These are phyloP conservation scores for Incumbomyces delicatus DNA, from an alignment of 2,329 filamentous ascomycete genomes.

Conservation along the genomic window DNA sequence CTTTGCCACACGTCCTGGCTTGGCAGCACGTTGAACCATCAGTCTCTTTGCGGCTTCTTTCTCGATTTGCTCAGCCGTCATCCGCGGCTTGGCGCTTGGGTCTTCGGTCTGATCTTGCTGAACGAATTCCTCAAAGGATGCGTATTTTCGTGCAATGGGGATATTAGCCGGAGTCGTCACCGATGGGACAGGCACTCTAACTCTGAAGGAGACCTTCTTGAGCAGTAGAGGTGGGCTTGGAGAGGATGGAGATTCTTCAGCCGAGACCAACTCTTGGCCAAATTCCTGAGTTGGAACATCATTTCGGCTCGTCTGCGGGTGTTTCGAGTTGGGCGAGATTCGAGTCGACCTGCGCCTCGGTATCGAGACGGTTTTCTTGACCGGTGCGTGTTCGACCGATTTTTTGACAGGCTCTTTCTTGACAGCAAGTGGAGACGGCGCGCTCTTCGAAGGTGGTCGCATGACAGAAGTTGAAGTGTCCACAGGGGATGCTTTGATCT, in stretches of 20 bases:
- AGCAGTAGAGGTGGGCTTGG: conserved; percentile 14
- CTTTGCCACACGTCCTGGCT: conserved; percentile 55
- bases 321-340: neutral
- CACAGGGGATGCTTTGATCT: neutral
- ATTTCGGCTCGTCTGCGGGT: neutral
- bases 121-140: conserved; percentile 58
- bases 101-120: conserved; percentile 37
- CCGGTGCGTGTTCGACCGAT: neutral
- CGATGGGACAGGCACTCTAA: conserved; percentile 41
- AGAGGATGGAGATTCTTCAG: neutral
- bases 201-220: conserved; percentile 37
- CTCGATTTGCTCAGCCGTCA: conserved; percentile 51
- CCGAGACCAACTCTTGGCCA: conserved; percentile 1
- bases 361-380: neutral
- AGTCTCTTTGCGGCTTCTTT: conserved; percentile 61
- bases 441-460: conserved; percentile 5
- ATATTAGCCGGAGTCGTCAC: conserved; percentile 45
- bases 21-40: conserved; percentile 61
- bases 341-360: conserved; percentile 1
- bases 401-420: conserved; percentile 5
- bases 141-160: conserved; percentile 34
- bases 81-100: conserved; percentile 33
- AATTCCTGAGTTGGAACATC: conserved; percentile 1
- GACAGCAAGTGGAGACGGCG: neutral
- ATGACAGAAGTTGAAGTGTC: conserved; percentile 3